These are phyloP conservation scores for Kwoniella newhampshirensis DNA, from an alignment of 768 basidiomycete genomes.

Conservation along the genomic window DNA sequence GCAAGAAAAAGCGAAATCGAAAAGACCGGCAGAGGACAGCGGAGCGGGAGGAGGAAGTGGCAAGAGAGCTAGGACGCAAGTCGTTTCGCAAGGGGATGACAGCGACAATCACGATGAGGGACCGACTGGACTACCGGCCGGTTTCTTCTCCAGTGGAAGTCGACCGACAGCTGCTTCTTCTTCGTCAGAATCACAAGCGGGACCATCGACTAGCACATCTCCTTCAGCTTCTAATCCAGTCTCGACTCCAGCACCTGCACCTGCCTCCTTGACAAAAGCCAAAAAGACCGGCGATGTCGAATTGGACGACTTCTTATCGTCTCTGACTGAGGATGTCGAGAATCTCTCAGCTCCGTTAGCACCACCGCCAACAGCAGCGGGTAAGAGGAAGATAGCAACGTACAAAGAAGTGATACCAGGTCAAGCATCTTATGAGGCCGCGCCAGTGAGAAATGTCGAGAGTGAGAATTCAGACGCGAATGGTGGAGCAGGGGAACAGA, in stretches of 20 bases:
- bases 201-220: background rate
- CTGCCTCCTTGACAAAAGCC: no score
- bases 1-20: conserved; percentile 26
- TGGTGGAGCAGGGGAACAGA: conserved; percentile 40
- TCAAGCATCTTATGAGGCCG: conserved; percentile 46
- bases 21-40: conserved; percentile 20
- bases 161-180: background rate
- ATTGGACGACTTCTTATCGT: conserved; percentile 43
- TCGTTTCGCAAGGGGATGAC: conserved; percentile 2
- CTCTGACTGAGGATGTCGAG: conserved; percentile 26
- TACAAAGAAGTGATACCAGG: conserved; percentile 40
- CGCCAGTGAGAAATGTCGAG: conserved; percentile 33
- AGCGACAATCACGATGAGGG: conserved; percentile 10
- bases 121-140: conserved; percentile 14
- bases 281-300: conserved; percentile 48
- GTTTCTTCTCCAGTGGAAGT: conserved; percentile 23
- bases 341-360: background rate
- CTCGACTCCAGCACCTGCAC: background rate
- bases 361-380: background rate
- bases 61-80: conserved; percentile 10
- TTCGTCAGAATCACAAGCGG: background rate
- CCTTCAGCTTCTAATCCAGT: background rate
- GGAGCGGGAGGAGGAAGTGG: conserved; percentile 2
- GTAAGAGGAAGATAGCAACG: conserved; percentile 19
- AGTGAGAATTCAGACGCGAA: conserved; percentile 42